phyloP scores from a whole-genome alignment of 1,139 yeast genomes.

The Saccharomyces pastorianus region DNA sequence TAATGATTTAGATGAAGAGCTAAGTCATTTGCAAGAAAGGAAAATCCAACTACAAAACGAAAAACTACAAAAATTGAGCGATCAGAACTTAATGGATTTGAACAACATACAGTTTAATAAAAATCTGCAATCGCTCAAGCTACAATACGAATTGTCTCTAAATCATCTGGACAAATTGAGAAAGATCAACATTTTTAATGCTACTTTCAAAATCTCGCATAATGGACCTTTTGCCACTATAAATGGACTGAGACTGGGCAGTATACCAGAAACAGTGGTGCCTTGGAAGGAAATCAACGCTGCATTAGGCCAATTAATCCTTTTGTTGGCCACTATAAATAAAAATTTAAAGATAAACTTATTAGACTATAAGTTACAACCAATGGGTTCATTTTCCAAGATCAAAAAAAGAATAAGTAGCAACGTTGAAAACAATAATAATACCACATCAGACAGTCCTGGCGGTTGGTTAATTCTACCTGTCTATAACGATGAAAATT shows the following conservation, averaged over 20 bases:
- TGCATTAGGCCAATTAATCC: constrained; percentile 78
- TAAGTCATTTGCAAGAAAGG: constrained; percentile 23
- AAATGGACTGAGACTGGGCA: constrained; percentile 74
- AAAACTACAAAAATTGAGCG: constrained; percentile 35
- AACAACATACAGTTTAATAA: constrained; percentile 42
- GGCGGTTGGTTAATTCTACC: neutral
- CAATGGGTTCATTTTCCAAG: constrained; percentile 78
- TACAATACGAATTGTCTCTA: constrained; percentile 53
- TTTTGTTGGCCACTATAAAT: constrained; percentile 58
- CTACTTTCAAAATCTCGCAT: constrained; percentile 72
- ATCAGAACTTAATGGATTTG: constrained; percentile 46
- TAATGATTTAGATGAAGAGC: constrained; percentile 33
- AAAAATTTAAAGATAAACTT: constrained; percentile 50
- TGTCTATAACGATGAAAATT: constrained; percentile 24
- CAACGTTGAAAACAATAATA: neutral
- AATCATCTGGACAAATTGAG: constrained; percentile 63
- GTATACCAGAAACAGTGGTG: constrained; percentile 46
- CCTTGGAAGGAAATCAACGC: constrained; percentile 93
- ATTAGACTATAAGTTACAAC: constrained; percentile 56
- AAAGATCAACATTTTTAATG: constrained; percentile 70
- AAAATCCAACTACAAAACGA: constrained; percentile 35
- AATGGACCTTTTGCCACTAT: constrained; percentile 83
- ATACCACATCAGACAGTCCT: neutral
- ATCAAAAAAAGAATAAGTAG: constrained; percentile 43
- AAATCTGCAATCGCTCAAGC: constrained; percentile 53